Evolutionary conservation across 2,329 filamentous ascomycete species (phyloP).

Genomic region (Fusarium sterilihyphosum): DNA sequence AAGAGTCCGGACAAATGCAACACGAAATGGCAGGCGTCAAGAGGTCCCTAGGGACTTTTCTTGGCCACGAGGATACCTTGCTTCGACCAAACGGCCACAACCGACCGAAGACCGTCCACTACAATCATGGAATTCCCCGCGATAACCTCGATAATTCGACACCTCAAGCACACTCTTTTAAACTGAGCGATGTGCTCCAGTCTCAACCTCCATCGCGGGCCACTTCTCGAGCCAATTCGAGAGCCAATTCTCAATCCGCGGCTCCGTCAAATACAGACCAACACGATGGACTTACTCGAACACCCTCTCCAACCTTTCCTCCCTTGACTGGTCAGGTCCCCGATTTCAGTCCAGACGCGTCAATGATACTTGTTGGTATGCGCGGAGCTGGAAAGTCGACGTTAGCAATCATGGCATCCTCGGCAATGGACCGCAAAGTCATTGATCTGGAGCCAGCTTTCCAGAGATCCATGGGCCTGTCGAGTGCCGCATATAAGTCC

Average conservation of each 20-base stretch:
- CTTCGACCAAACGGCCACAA: slow-evolving; percentile 27
- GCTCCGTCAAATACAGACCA: slow-evolving; percentile 26
- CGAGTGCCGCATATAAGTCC: slow-evolving; percentile 71
- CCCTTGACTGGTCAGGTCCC: slow-evolving; percentile 44
- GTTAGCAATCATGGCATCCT: slow-evolving; percentile 78
- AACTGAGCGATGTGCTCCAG: slow-evolving; percentile 8
- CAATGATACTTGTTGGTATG: slow-evolving; percentile 77
- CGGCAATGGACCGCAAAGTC: slow-evolving; percentile 73
- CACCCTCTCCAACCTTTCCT: slow-evolving; percentile 39
- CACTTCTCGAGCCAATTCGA: slow-evolving; percentile 14
- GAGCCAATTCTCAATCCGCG: slow-evolving; percentile 16
- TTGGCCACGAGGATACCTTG: slow-evolving; percentile 43
- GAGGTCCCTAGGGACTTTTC: slow-evolving; percentile 50
- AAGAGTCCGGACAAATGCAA: slow-evolving; percentile 17
- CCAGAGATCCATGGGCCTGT: slow-evolving; percentile 69
- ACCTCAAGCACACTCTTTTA: slow-evolving; percentile 22
- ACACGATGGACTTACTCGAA: slow-evolving; percentile 40
- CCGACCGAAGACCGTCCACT: slow-evolving; percentile 16
- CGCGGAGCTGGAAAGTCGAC: slow-evolving; percentile 81
- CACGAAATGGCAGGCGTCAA: slow-evolving; percentile 52
- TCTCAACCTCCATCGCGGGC: slow-evolving; percentile 16
- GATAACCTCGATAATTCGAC: slow-evolving; percentile 27
- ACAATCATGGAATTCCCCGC: slow-evolving; percentile 22
- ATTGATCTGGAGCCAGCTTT: slow-evolving; percentile 77
- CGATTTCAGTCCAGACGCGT: slow-evolving; percentile 69